phyloP scores from a whole-genome alignment of 345 rosid genomes.

The Eucalyptus sp. region DNA sequence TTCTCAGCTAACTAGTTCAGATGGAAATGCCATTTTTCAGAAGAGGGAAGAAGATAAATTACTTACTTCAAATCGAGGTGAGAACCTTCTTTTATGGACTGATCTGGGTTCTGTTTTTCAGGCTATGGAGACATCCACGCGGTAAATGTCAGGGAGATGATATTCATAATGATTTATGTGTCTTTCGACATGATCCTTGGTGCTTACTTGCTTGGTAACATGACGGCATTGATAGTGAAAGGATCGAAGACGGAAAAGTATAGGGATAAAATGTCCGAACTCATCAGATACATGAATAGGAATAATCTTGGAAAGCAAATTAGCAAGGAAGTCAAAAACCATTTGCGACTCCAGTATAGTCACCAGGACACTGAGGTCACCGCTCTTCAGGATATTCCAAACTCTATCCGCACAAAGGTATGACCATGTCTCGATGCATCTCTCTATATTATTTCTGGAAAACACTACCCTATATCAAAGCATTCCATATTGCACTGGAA shows the following conservation, averaged over 20 bases:
- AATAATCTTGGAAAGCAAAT: constrained; percentile 51
- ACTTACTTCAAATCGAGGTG: background rate
- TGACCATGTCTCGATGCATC: background rate
- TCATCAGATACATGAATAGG: constrained; percentile 56
- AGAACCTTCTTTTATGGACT: background rate
- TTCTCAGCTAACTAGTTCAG: background rate
- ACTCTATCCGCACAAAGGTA: constrained; percentile 69
- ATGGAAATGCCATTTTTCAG: background rate
- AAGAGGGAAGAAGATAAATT: background rate
- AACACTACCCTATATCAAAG: background rate
- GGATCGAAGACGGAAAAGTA: constrained; percentile 83
- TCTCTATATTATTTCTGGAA: background rate
- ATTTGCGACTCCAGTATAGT: constrained; percentile 49
- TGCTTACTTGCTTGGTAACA: constrained; percentile 85
- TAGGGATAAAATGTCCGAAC: constrained; percentile 65
- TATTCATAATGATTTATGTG: constrained; percentile 69
- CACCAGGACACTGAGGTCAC: constrained; percentile 42
- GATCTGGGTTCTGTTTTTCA: constrained; percentile 7
- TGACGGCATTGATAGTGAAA: constrained; percentile 84
- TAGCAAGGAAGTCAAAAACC: constrained; percentile 52
- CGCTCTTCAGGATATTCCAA: constrained; percentile 76
- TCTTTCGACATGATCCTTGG: constrained; percentile 89
- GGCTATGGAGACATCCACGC: constrained; percentile 95
- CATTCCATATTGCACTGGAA: background rate
- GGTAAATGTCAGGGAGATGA: constrained; percentile 78